Conservation (phyloP, 805 yeast genomes). For the Ascoidea rubescens region DNA sequence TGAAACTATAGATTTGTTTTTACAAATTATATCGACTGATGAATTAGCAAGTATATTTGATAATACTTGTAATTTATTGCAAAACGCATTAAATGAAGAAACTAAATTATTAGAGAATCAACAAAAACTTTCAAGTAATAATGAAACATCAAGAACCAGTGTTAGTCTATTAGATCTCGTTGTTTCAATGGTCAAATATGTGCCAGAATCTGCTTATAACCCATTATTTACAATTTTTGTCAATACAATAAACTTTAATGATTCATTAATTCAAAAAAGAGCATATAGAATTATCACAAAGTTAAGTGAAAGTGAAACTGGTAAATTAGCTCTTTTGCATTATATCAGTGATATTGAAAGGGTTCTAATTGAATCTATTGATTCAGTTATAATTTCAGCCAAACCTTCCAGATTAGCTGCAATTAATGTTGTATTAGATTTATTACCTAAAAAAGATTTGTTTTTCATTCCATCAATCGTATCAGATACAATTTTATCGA, state of each 20-base stretch:
- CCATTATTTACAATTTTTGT: conserved; percentile 72
- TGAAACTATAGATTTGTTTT: conserved; percentile 74
- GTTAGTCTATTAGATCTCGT: conserved; percentile 86
- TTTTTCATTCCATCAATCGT: conserved; percentile 69
- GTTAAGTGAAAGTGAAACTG: conserved; percentile 55
- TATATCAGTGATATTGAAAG: conserved; percentile 46
- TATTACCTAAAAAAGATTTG: conserved; percentile 51
- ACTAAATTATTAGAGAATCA: conserved; percentile 18
- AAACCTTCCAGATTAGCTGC: conserved; percentile 70
- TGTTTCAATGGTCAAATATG: conserved; percentile 74
- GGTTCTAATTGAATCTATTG: conserved; percentile 43
- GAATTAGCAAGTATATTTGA: conserved; percentile 70
- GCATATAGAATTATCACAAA: conserved; percentile 67
- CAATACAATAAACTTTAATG: conserved; percentile 41
- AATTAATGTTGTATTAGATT: conserved; percentile 40
- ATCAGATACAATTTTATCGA: conserved; percentile 80
- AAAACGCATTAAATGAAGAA: conserved; percentile 57
- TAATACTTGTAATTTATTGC: conserved; percentile 71
- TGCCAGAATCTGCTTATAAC: conserved; percentile 55
- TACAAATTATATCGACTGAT: conserved; percentile 50
- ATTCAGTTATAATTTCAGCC: conserved; percentile 53
- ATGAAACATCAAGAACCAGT: conserved; percentile 36
- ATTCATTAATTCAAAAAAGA: conserved; percentile 74
- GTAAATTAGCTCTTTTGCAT: conserved; percentile 35
- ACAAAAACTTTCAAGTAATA: conserved; percentile 20